These are phyloP conservation scores for Knoxdaviesia proteae DNA, from an alignment of 2,329 filamentous ascomycete species.

Conservation along the genomic window DNA sequence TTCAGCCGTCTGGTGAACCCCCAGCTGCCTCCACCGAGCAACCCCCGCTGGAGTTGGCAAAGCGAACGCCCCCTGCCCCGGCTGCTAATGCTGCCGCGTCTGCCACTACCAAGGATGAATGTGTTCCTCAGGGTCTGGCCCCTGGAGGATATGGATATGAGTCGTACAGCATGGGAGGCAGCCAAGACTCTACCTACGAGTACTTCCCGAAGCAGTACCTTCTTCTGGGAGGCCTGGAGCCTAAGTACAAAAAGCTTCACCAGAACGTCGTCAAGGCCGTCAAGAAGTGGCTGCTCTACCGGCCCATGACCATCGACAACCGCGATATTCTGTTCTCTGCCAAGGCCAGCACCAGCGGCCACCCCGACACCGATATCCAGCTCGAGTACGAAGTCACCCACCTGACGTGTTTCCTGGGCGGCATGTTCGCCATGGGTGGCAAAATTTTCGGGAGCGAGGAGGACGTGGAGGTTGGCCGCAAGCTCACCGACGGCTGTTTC, in stretches of 20 bases:
- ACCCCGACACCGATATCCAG: slow-evolving; percentile 16
- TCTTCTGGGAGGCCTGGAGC: slow-evolving; percentile 52
- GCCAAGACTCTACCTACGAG: slow-evolving; percentile 51
- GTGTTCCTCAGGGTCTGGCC: slow-evolving; percentile 37
- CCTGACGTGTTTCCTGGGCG: slow-evolving; percentile 47
- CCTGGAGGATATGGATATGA: slow-evolving; percentile 22
- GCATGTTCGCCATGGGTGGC: slow-evolving; percentile 46
- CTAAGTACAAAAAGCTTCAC: slow-evolving; percentile 56
- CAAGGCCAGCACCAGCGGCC: slow-evolving; percentile 27
- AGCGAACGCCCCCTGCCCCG: too few species aligned
- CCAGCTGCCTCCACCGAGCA: too few species aligned
- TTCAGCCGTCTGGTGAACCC: too few species aligned
- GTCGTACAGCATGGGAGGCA: slow-evolving; percentile 38
- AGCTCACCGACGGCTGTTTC: slow-evolving; percentile 46
- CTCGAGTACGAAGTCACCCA: slow-evolving; percentile 41
- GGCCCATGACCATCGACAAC: slow-evolving; percentile 47
- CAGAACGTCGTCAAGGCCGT: slow-evolving; percentile 44
- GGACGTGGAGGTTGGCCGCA: slow-evolving; percentile 41
- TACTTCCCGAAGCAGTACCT: slow-evolving; percentile 50
- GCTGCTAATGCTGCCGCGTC: slow-evolving; percentile 2
- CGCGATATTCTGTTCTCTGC: slow-evolving; percentile 58
- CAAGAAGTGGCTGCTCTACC: slow-evolving; percentile 55
- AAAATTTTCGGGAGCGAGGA: slow-evolving; percentile 37
- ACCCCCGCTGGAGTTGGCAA: too few species aligned
- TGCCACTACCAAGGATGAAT: slow-evolving; percentile 15